These are phyloP conservation scores for Clarkia xantiana DNA, from an alignment of 345 rosid species.

Conservation along the genomic window DNA sequence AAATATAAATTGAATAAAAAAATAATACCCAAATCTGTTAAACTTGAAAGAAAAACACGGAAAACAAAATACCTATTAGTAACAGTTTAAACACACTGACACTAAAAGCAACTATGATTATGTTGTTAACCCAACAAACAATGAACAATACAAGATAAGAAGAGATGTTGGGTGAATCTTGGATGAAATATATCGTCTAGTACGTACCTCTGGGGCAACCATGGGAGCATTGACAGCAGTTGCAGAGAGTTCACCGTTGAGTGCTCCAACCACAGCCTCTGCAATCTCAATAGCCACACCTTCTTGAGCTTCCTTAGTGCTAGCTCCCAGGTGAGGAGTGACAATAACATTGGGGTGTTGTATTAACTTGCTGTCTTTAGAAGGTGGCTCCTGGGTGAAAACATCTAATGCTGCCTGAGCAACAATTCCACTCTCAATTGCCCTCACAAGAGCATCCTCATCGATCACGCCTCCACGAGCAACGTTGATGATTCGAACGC, in stretches of 20 bases:
- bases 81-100: too few species aligned
- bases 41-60: too few species aligned
- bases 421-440: conserved; percentile 45
- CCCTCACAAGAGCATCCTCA: conserved; percentile 62
- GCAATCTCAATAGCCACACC: conserved; percentile 32
- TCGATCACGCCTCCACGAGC: conserved; percentile 90
- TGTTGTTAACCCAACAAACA: too few species aligned
- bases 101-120: too few species aligned
- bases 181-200: too few species aligned
- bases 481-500: conserved; percentile 66
- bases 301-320: conserved; percentile 31
- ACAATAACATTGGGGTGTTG: conserved; percentile 22
- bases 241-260: conserved; percentile 23
- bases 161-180: too few species aligned
- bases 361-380: conserved; percentile 21
- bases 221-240: conserved; percentile 27
- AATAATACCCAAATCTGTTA: too few species aligned
- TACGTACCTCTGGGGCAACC: conserved; percentile 23
- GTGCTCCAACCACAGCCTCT: conserved; percentile 24
- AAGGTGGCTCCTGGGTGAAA: conserved; percentile 24
- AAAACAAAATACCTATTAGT: too few species aligned
- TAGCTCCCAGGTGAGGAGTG: conserved; percentile 34
- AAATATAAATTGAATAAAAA: too few species aligned
- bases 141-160: too few species aligned
- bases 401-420: conserved; percentile 32